Base-by-base conservation (phyloP, 192 early-diverging fungal genomes). In the Mortierella hygrophila region DNA sequence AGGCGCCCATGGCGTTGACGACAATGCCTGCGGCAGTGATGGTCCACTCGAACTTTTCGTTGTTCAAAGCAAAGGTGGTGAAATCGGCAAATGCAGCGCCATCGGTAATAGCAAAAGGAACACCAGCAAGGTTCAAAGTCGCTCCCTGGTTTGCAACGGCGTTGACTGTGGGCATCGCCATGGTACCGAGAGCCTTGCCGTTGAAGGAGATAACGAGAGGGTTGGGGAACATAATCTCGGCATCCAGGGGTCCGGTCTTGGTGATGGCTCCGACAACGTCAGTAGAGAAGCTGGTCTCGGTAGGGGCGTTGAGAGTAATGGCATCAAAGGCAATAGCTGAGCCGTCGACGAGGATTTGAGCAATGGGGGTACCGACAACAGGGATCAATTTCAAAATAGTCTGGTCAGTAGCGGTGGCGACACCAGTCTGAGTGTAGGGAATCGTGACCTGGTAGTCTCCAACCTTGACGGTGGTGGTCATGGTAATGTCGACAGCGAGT, bases 241-340 rank as follows among this genome's bases (percentile, higher is more conserved):
- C 92, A 54, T 81, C 80, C 69, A 92, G 68, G 8, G 91, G 91
- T 83, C 92, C 92, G n/a, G 92, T 89, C 35, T 80, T 70, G 23
- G 82, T 80, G 63, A 92, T 90, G 26, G 76, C 44, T 63, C 90
- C 90, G 74, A 74, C 72, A 81, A 91, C 85, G 72, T 82, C 79
- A 20, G 89, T 88, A 7, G 76, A 76, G 79, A 88, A 73, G 37
- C 73, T 76, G 63, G 73, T 74, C 3, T 90, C 81, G 38, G 88
- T 83, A 42, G 91, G 86, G 40, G 52, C 52, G 52, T 81, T 80
- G 57, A 91, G 74, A 7, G 74, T 72, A 44, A 90, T 68, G 38
- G 72, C 74, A 16, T 89, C 82, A 74, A 91, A 90, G 16, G 72
- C 72, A 44, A 91, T 83, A 73, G 68, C 77, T 80, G 90, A 82